Conservation (phyloP, 257 asterid genomes). For the Salvia splendens region DNA sequence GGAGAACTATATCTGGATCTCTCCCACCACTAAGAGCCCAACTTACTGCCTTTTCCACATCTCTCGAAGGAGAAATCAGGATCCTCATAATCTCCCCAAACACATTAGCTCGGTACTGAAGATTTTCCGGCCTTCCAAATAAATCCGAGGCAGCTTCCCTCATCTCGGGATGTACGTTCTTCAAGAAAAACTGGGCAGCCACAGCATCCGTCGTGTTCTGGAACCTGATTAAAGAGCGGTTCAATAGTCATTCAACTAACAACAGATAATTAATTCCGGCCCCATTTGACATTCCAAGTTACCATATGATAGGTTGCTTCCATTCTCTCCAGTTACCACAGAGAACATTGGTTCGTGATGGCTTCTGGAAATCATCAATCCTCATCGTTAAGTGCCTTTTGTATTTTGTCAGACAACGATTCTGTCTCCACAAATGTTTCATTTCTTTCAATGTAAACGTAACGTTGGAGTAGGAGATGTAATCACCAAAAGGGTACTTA, state of each 20-base stretch:
- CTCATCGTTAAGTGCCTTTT: slow-evolving; percentile 79
- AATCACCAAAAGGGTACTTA: slow-evolving; percentile 82
- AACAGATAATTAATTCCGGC: background rate
- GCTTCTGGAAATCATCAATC: slow-evolving; percentile 92
- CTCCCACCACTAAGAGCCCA: slow-evolving; percentile 72
- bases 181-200: slow-evolving; percentile 92
- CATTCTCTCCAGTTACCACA: slow-evolving; percentile 92
- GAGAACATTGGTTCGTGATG: slow-evolving; percentile 68
- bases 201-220: slow-evolving; percentile 97
- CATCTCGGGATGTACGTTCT: slow-evolving; percentile 76
- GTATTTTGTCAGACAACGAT: slow-evolving; percentile 72
- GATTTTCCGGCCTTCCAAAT: slow-evolving; percentile 74
- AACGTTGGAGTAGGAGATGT: slow-evolving; percentile 69
- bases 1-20: slow-evolving; percentile 89
- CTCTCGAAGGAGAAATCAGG: slow-evolving; percentile 75
- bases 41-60: slow-evolving; percentile 61
- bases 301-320: slow-evolving; percentile 95
- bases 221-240: slow-evolving; percentile 57
- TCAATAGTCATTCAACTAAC: slow-evolving; percentile 10
- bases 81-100: slow-evolving; percentile 95
- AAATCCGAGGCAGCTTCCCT: slow-evolving; percentile 72
- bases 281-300: slow-evolving; percentile 27
- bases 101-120: slow-evolving; percentile 77
- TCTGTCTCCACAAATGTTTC: slow-evolving; percentile 91
- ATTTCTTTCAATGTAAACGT: slow-evolving; percentile 82